These are phyloP conservation scores for Colletotrichum chlorophyti DNA, from an alignment of 2,329 filamentous ascomycete genomes.

Conservation along the genomic window DNA sequence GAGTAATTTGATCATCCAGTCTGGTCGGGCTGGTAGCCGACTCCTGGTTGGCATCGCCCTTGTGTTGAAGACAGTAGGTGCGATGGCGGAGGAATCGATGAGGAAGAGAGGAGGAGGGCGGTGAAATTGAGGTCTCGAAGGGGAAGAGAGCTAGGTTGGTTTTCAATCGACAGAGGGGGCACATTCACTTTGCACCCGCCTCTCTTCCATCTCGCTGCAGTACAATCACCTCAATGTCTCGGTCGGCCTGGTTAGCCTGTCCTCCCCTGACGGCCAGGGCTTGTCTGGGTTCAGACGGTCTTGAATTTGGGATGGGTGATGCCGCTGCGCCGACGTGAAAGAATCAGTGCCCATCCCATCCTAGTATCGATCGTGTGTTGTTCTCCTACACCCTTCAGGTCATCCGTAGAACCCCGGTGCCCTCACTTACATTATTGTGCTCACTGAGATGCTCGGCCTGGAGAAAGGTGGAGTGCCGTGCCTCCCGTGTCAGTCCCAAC, in stretches of 20 bases:
- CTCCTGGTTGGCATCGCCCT: constrained; percentile 13
- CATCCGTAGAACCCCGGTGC: constrained; percentile 7
- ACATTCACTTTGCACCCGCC: not conserved
- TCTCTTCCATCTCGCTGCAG: constrained; percentile 24
- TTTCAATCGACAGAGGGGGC: constrained; percentile 12
- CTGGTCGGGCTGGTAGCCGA: not conserved
- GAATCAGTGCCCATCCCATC: constrained; percentile 17
- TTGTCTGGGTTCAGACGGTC: constrained; percentile 25
- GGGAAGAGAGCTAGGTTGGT: not conserved
- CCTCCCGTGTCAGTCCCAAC: no score
- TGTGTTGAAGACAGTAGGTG: not conserved
- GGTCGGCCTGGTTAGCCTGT: constrained; percentile 8
- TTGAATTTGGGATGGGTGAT: constrained; percentile 19
- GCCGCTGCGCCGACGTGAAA: constrained; percentile 12
- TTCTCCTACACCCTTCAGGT: not conserved
- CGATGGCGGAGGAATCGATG: not conserved
- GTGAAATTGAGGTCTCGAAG: not conserved
- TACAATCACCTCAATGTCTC: no score
- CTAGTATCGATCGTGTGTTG: not conserved
- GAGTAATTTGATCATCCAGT: not conserved
- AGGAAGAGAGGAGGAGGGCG: not conserved
- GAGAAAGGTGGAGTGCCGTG: constrained; percentile 7
- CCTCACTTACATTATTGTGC: no score
- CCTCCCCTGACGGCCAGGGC: constrained; percentile 24
- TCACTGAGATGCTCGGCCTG: no score